Base-by-base conservation (phyloP, 139 green algal species). In the Chlorella sp. region DNA sequence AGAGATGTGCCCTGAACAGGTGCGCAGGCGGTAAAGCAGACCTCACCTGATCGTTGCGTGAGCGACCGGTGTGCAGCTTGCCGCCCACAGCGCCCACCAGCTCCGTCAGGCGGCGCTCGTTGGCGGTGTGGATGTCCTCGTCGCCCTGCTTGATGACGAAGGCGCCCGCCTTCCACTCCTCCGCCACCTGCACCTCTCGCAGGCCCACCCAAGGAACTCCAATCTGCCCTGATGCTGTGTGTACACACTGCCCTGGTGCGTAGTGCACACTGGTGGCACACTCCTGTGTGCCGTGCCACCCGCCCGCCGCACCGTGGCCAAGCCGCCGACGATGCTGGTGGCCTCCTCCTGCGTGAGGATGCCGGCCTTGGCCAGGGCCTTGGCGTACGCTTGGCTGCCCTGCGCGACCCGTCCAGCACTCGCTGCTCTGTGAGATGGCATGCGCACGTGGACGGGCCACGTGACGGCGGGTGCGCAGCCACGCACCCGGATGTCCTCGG, bases 101-200 rank as follows among this genome's bases (percentile, higher is more conserved):
- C 86, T 98, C 94, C 49, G 81, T 92, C 2, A 98, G 84, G 24
- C 93, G 79, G 20, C 94, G 83, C 85, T 98, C 94, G 77, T 98
- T 98, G 62, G 94, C 94, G 35, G 93, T 98, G 89, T 98, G 93
- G 72, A 98, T 98, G 85, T 98, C 94, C 80, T 98, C 94, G 76
- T 98, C 94, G 0, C 91, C 92, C 2, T 73, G 59, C 80, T 91
- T 93, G 26, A 97, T 81, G 27, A 85, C 75, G 80, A 98, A 98
- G 1, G 33, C 61, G 66, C 85, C 89, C 1, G 71, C 71, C 31
- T 80, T 72, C 94, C 94, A 98, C 79, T 97, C 92, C 14, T 80
- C 49, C 0, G 67, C 78, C 23, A 90, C 80, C 84, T 89, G 77
- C 36, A 55, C n/a, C n/a, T n/a, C n/a, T n/a, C n/a, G n/a, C n/a